Conservation (phyloP, 768 basidiomycete genomes). For the Mycena olivaceomarginata region DNA sequence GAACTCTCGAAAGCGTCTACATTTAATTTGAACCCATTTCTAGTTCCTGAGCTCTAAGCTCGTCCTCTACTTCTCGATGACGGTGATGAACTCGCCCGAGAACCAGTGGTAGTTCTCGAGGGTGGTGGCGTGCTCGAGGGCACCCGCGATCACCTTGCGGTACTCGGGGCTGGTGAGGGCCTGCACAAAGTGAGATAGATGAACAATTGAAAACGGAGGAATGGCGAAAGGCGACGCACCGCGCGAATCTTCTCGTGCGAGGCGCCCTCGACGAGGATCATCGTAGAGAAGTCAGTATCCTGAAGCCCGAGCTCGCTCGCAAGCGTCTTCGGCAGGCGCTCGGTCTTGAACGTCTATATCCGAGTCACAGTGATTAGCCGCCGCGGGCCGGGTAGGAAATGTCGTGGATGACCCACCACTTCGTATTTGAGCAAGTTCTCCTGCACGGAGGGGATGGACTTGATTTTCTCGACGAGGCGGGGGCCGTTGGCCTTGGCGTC, state of each 20-base stretch:
- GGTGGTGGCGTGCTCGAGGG: not conserved
- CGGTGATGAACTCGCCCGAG: not conserved
- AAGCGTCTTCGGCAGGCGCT: not conserved
- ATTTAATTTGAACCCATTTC: too few species aligned
- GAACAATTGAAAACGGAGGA: not conserved
- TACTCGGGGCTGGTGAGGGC: not conserved
- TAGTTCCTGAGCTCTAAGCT: not conserved
- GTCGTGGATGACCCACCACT: not conserved
- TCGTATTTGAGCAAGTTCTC: not conserved
- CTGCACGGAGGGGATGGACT: not conserved
- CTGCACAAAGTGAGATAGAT: not conserved
- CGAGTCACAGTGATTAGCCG: not conserved
- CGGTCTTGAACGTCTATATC: not conserved
- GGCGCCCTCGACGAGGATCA: not conserved
- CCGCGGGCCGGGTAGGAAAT: too few species aligned
- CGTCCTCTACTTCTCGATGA: not conserved
- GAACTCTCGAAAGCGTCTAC: not conserved
- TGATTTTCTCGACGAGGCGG: not conserved
- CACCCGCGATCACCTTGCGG: not conserved
- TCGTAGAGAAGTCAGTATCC: not conserved
- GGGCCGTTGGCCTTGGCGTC: not conserved
- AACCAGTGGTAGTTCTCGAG: not conserved
- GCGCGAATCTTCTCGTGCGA: constrained; percentile 5
- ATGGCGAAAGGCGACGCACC: not conserved
- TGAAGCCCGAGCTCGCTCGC: not conserved